Conservation (phyloP, 2,329 filamentous ascomycete species). For the Epichloe coenophiala region DNA sequence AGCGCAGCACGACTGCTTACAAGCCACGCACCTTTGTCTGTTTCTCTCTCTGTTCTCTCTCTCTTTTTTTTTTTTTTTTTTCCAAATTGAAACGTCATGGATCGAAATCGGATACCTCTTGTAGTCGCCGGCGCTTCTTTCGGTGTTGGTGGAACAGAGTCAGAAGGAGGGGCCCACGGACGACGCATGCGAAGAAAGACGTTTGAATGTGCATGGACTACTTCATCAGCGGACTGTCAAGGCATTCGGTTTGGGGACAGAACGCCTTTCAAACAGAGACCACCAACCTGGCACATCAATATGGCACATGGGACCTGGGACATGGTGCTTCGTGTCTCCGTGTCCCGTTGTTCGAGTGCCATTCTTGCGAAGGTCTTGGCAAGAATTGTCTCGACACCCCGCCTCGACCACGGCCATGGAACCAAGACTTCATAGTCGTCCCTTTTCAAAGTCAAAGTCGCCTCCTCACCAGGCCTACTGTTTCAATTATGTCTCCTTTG, state of each 20-base stretch:
- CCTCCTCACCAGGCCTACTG: neutral
- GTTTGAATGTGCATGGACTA: neutral
- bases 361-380: neutral
- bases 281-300: neutral
- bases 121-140: neutral
- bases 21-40: neutral
- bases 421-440: neutral
- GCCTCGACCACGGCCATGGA: neutral
- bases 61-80: neutral
- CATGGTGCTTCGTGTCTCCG: neutral
- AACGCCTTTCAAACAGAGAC: neutral
- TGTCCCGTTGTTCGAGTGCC: neutral
- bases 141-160: neutral
- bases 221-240: neutral
- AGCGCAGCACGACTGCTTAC: conserved; percentile 1
- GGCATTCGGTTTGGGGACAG: neutral
- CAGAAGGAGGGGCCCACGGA: neutral
- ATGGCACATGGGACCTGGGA: too few relatives aligned
- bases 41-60: neutral
- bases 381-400: neutral
- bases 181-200: neutral
- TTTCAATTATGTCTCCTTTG: neutral
- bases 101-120: neutral
- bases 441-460: neutral
- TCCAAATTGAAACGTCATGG: neutral